Evolutionary conservation across 495 filamentous ascomycete species (phyloP).

Genomic region (Penicillium salamii): DNA sequence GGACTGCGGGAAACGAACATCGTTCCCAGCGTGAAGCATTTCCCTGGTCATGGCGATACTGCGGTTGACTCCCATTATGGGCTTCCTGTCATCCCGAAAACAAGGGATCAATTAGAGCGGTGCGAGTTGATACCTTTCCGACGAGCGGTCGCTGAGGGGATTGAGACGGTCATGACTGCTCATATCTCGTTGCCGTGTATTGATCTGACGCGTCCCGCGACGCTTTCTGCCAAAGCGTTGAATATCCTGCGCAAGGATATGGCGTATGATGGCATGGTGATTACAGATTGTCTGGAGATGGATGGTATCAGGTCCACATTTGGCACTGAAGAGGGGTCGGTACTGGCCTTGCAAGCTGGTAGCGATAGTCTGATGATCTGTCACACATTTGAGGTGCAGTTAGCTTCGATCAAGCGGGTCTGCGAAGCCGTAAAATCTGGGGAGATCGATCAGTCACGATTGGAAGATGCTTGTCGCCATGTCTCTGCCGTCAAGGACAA

Average conservation of each 20-base stretch:
- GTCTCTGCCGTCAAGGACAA: constrained; percentile 36
- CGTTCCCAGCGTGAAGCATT: constrained; percentile 43
- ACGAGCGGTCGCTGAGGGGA: constrained; percentile 39
- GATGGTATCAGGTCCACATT: constrained; percentile 46
- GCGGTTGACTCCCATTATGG: constrained; percentile 44
- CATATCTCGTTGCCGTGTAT: constrained; percentile 41
- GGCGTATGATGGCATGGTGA: constrained; percentile 39
- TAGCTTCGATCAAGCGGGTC: constrained; percentile 40
- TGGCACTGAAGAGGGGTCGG: constrained; percentile 45
- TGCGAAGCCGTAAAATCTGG: constrained; percentile 40
- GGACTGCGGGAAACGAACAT: constrained; percentile 38
- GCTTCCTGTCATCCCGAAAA: constrained; percentile 37
- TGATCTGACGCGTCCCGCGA: constrained; percentile 35
- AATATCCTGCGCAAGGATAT: constrained; percentile 40
- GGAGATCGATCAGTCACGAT: constrained; percentile 22
- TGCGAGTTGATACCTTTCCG: constrained; percentile 44
- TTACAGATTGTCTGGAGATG: constrained; percentile 45
- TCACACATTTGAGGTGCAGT: constrained; percentile 47
- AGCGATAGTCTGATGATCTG: constrained; percentile 51
- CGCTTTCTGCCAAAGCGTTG: constrained; percentile 34
- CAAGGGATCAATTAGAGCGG: constrained; percentile 35
- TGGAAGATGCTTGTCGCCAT: constrained; percentile 37
- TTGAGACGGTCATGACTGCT: constrained; percentile 44
- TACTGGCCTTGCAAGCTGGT: constrained; percentile 47
- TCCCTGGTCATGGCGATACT: constrained; percentile 45